A percentile compares a stretch with the other conserved stretches of the same genome.
Conservation (phyloP, 441 rosid species). For the Gossypium schwendimanii region DNA sequence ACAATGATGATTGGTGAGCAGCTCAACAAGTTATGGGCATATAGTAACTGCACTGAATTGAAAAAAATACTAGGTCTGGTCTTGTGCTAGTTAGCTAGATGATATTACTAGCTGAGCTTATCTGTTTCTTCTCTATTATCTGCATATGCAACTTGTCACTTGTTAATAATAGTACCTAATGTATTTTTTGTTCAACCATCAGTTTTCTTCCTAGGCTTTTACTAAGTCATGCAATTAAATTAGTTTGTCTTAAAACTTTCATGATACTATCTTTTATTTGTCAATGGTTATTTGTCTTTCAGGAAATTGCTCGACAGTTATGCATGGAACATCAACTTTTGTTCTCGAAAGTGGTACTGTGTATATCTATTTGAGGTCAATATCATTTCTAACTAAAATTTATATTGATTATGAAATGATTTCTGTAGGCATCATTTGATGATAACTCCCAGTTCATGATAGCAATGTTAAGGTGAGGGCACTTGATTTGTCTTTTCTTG, state of each 20-base stretch:
- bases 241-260: background rate
- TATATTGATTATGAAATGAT: slow-evolving; percentile 15
- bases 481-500: slow-evolving; percentile 4
- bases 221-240: background rate
- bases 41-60: background rate
- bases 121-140: background rate
- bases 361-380: slow-evolving; percentile 11
- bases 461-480: slow-evolving; percentile 68
- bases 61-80: background rate
- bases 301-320: slow-evolving; percentile 89
- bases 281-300: slow-evolving; percentile 19
- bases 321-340: slow-evolving; percentile 70
- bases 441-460: slow-evolving; percentile 82
- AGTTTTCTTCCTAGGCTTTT: background rate
- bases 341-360: slow-evolving; percentile 76
- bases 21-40: background rate
- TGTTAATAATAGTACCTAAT: background rate
- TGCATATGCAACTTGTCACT: background rate
- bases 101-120: background rate
- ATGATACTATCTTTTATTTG: slow-evolving; percentile 9
- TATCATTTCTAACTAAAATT: slow-evolving; percentile 6
- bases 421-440: slow-evolving; percentile 77
- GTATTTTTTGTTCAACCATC: background rate
- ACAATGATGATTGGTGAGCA: background rate
- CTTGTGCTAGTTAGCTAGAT: background rate